Evolutionary conservation across 2,329 filamentous ascomycete genomes (phyloP).

Genomic region (Penicillium sp.): DNA sequence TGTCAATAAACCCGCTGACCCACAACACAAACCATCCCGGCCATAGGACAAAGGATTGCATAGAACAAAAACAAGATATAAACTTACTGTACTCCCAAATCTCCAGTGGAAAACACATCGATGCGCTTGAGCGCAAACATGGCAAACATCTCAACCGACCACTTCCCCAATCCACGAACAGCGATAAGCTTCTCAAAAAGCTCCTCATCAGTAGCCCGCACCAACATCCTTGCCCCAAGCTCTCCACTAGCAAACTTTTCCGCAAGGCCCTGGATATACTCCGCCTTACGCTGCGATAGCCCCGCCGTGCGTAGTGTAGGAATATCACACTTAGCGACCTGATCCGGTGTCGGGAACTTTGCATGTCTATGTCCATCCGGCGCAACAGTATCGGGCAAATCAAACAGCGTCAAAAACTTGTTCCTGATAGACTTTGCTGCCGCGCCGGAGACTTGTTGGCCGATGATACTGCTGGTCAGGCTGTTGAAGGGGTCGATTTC

Average conservation of each 20-base stretch:
- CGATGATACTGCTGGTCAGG: constrained; percentile 84
- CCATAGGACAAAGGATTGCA: background rate
- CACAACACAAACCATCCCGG: background rate
- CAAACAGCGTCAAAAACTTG: constrained; percentile 77
- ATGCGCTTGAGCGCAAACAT: constrained; percentile 91
- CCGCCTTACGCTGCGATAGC: constrained; percentile 89
- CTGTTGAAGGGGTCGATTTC: constrained; percentile 84
- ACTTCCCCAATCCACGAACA: constrained; percentile 80
- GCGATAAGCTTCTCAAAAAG: constrained; percentile 78
- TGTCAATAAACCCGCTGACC: constrained; percentile 8
- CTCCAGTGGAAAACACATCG: constrained; percentile 90
- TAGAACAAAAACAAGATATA: background rate
- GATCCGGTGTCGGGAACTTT: constrained; percentile 71
- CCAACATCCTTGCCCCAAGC: constrained; percentile 72
- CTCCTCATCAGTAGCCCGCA: constrained; percentile 79
- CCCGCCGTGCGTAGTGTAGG: constrained; percentile 76
- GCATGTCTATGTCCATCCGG: constrained; percentile 13
- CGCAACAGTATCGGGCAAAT: constrained; percentile 30
- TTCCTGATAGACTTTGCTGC: constrained; percentile 86
- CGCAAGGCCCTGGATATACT: constrained; percentile 86
- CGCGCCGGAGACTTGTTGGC: constrained; percentile 92
- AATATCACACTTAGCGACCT: constrained; percentile 66
- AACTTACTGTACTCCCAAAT: constrained; percentile 81
- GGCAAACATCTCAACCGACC: constrained; percentile 98
- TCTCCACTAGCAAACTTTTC: constrained; percentile 76